Evolutionary conservation across 2,329 filamentous ascomycete genomes (phyloP).

Genomic region (Gnomoniopsis smithogilvyi): DNA sequence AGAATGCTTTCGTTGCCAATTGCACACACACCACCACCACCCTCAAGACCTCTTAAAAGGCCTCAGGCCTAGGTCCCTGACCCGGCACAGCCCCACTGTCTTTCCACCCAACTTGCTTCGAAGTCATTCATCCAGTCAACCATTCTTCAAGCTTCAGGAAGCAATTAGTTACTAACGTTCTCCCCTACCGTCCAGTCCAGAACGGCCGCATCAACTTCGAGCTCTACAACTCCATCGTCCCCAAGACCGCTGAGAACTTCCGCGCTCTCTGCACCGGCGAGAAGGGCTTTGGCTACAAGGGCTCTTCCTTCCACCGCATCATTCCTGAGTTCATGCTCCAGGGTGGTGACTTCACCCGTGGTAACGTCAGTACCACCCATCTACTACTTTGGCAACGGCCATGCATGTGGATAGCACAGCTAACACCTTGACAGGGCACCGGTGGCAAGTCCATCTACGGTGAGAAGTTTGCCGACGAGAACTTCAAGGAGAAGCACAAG

Average conservation of each 20-base stretch:
- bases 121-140: not conserved
- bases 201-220: conserved; percentile 81
- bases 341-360: conserved; percentile 91
- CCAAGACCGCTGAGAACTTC: conserved; percentile 87
- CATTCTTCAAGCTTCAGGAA: conserved; percentile 7
- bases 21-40: not conserved
- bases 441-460: conserved; percentile 94
- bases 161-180: conserved; percentile 1
- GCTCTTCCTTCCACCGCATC: conserved; percentile 87
- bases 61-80: not conserved
- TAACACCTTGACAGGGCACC: conserved; percentile 60
- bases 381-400: not conserved
- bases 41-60: not conserved
- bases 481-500: conserved; percentile 75
- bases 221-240: conserved; percentile 81
- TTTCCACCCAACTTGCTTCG: not conserved
- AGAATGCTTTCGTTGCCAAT: conserved; percentile 7
- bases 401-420: not conserved
- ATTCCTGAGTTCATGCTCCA: conserved; percentile 95
- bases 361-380: conserved; percentile 63
- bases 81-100: not conserved
- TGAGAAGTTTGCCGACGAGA: conserved; percentile 92
- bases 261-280: conserved; percentile 75
- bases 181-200: conserved; percentile 53
- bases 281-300: conserved; percentile 80